Evolutionary conservation across 176 grass and related monocot genomes (phyloP).

Genomic region (Aegilops speltoides): DNA sequence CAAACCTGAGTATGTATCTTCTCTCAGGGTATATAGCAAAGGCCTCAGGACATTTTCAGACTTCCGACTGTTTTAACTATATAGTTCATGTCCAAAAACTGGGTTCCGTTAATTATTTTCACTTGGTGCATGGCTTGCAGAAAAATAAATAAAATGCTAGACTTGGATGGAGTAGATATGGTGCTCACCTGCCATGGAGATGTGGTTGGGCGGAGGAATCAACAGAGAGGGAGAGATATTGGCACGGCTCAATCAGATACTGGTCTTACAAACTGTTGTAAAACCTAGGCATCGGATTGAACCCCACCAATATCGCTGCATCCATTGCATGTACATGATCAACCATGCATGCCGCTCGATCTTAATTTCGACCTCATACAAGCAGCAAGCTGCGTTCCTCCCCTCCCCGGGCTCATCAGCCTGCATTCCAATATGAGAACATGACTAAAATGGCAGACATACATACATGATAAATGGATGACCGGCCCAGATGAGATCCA

Average conservation of each 20-base stretch:
- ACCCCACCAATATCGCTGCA: conserved; percentile 99
- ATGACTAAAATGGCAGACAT: neutral
- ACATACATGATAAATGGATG: neutral
- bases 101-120: neutral
- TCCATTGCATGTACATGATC: conserved; percentile 3
- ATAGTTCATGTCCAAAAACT: neutral
- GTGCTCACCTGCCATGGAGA: conserved; percentile 16
- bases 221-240: conserved; percentile 78
- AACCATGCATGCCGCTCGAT: neutral
- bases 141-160: neutral
- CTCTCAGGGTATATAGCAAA: no score
- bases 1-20: no score
- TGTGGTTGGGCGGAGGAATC: neutral
- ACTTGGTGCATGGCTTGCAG: neutral
- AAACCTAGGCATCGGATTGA: conserved; percentile 75
- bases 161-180: neutral
- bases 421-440: neutral
- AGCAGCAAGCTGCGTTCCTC: no score
- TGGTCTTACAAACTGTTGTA: conserved; percentile 32
- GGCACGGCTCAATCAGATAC: conserved; percentile 99
- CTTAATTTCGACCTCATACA: neutral
- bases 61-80: no score
- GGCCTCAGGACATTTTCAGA: no score
- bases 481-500: neutral
- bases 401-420: neutral